Base-by-base conservation (phyloP, 176 grass and related monocot species). In the Oryza punctata region DNA sequence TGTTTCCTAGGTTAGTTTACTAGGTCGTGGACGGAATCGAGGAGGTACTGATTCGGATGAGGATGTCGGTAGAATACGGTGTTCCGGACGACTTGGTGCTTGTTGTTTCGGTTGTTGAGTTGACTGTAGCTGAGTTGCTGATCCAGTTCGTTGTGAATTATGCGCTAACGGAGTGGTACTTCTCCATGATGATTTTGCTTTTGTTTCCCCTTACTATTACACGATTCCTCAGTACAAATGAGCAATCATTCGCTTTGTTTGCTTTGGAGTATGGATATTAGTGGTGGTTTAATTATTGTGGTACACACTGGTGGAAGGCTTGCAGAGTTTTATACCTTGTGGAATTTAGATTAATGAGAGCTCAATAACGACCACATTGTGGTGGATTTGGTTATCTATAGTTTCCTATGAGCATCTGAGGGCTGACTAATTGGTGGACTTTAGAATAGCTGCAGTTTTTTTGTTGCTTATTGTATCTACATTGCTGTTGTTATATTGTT, bases 101-200 rank as follows among this genome's bases (percentile, higher is more conserved):
- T 27, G 71, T 25, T 76, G 71, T 25, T 76, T 37, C 3, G 80
- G 70, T 27, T 38, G 77, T 23, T 50, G 77, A 33, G 38, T 75
- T 37, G 81, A 19, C 57, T 83, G 27, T 16, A 49, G 27, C 60
- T 41, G 47, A 2, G 41, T 50, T 29, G 3, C 21, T 37, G 70
- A 66, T 50, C 81, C 44, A 38, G 65, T 81, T 70, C 45, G 3
- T 25, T 2, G 70, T 33, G 35, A 3, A 41, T 72, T 63, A 47
- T 47, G 45, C 13, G 3, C 24, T 59, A 23, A 5, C 30, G 10
- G 16, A 27, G 2, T 61, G 35, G 70, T 49, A 8, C 69, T 24
- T 27, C 4, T 45, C 7, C 23, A 8, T 40, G 45, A 52, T 12
- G 72, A 21, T 65, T 45, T 30, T n/a, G 57, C 52, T 29, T 21